Evolutionary conservation across 306 rosid genomes (phyloP), one percentile per base, ranked within the genome.

Genomic region (Canavalia gladiata): DNA sequence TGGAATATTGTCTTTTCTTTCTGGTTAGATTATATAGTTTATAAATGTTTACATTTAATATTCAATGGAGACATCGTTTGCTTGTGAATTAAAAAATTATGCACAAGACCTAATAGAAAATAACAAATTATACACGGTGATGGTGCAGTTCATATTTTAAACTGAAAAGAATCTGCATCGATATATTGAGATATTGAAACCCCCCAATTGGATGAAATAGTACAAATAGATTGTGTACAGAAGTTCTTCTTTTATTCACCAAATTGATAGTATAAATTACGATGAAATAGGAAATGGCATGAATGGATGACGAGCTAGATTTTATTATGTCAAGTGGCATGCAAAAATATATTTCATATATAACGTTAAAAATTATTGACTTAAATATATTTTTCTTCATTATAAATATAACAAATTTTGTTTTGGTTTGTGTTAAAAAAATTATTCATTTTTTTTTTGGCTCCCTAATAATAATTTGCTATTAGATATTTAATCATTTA

Each of bases 1-100:
- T 80, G 41, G 55, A 83, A 78, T 83, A 54, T 63, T 18, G 35
- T 69, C 68, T 65, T 66, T 84, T 73, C 30, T 78, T 75, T 64
- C 5, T 42, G 47, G 31, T 51, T 83, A 41, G 63, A 39, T 65
- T 29, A 52, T 77, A 5, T 51, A 42, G 25, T 18, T 28, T 45
- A 0, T 3, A 67, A 41, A 66, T 78, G 42, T 54, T 43, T 18
- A 55, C 31, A 55, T 18, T 37, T 4, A 37, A 37, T 41, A 55
- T 66, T 37, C 66, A 45, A 31, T 18, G 47, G 37, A 11, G 69
- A 3, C 82, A 68, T 78, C 52, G 2, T 49, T 50, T 8, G 18
- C 49, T 2, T 34, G 33, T 68, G 25, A 18, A 18, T 18, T 18
- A 18, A 18, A 18, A 18, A 18, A 18, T 18, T 18, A 18, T 18